phyloP scores from a whole-genome alignment of 1,284 basidiomycete species.

The Leccinum griseonigrum region DNA sequence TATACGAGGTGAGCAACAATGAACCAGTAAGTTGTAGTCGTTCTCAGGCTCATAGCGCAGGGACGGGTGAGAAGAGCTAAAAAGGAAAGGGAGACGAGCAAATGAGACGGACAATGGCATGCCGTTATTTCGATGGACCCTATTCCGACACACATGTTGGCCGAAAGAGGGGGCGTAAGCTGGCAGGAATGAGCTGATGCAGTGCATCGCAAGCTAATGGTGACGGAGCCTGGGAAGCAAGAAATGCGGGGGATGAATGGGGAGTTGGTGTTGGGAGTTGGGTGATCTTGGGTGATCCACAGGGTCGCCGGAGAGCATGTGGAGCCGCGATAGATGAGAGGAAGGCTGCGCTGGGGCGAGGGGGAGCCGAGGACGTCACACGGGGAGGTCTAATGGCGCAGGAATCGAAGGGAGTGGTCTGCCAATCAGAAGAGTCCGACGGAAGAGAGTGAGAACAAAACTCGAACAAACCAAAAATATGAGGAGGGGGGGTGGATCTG shows the following conservation, averaged over 20 bases:
- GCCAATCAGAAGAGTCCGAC: conserved; percentile 11
- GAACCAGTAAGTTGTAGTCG: not conserved
- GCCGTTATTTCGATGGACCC: conserved; percentile 10
- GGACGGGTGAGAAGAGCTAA: not conserved
- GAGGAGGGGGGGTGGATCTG: not conserved
- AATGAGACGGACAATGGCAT: conserved; percentile 2
- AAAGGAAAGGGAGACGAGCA: conserved; percentile 16
- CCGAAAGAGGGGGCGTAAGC: conserved; percentile 15
- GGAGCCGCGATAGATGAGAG: not conserved
- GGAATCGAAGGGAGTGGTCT: not conserved
- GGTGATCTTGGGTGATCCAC: not conserved
- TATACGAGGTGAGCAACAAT: conserved; percentile 1
- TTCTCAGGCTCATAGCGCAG: conserved; percentile 15
- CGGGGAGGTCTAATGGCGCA: not conserved
- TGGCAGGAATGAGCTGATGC: not conserved
- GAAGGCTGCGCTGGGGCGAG: not conserved
- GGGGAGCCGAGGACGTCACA: not conserved
- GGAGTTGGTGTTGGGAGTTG: not conserved
- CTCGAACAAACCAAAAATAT: conserved; percentile 9
- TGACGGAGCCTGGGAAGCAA: conserved; percentile 6
- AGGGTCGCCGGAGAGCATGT: not conserved
- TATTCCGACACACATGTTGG: conserved; percentile 14
- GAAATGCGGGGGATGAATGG: not conserved
- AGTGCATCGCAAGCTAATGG: conserved; percentile 3
- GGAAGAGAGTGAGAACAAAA: conserved; percentile 7